A percentile compares a stretch with the other conserved stretches of the same genome.
These are phyloP conservation scores for Trichaptum fuscoviolaceum DNA, from an alignment of 768 basidiomycete species.

Conservation along the genomic window DNA sequence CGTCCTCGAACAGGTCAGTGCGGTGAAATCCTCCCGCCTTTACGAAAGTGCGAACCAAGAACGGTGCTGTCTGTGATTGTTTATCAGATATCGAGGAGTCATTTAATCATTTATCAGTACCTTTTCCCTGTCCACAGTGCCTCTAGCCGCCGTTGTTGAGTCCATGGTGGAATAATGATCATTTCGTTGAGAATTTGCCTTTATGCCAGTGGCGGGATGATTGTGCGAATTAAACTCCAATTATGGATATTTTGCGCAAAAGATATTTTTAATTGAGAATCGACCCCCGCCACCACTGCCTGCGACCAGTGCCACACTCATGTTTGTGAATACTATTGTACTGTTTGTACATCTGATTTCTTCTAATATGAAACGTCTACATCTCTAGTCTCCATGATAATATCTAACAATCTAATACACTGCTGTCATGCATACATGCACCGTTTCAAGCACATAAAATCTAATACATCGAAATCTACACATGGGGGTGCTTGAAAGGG, in stretches of 20 bases:
- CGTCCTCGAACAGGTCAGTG: slow-evolving; percentile 70
- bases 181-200: background rate
- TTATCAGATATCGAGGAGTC: background rate
- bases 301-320: no score
- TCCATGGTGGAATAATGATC: background rate
- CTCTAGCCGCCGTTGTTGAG: background rate
- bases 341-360: no score
- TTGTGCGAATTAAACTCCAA: background rate
- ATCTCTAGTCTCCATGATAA: no score
- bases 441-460: no score
- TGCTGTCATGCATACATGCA: no score
- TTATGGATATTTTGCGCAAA: background rate
- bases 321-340: no score
- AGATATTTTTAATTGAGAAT: no score
- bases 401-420: no score
- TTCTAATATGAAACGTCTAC: no score
- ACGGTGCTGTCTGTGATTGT: slow-evolving; percentile 59
- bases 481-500: no score
- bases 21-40: slow-evolving; percentile 79
- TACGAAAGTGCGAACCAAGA: slow-evolving; percentile 76
- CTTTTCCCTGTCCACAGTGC: background rate
- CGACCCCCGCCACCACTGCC: no score
- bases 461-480: no score
- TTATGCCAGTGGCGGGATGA: background rate
- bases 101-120: background rate